Percentiles rank a stretch among this genome's conserved stretches.
These are phyloP conservation scores for Acanthamoeba healyi DNA, from an alignment of 208 protist genomes.

Conservation along the genomic window DNA sequence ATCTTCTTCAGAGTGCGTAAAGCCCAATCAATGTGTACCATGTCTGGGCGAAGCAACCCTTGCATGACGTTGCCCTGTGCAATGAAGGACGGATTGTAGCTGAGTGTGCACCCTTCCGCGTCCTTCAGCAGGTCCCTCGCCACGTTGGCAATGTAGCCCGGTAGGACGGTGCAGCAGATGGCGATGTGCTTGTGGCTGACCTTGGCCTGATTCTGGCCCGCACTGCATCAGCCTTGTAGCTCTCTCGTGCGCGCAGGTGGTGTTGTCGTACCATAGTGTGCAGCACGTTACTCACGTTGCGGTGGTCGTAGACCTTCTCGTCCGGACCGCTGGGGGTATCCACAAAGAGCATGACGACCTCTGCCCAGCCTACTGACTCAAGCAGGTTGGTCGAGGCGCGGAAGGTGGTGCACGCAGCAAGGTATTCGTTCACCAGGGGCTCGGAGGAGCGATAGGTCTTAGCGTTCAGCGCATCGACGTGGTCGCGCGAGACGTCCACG, in stretches of 20 bases:
- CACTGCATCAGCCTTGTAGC: not conserved
- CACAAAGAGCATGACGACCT: constrained; percentile 86
- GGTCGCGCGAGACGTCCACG: constrained; percentile 86
- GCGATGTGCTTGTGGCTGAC: constrained; percentile 87
- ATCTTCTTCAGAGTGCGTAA: too few species aligned
- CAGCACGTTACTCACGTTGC: constrained; percentile 76
- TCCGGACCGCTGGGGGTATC: constrained; percentile 84
- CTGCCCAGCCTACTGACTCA: constrained; percentile 80
- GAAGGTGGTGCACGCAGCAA: constrained; percentile 82
- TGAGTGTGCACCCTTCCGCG: constrained; percentile 76
- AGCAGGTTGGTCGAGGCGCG: constrained; percentile 83
- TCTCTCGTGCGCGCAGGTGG: too few species aligned
- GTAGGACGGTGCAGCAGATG: constrained; percentile 88
- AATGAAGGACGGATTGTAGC: constrained; percentile 89
- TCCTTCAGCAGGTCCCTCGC: constrained; percentile 79
- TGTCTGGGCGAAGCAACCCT: constrained; percentile 82
- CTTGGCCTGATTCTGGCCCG: not conserved
- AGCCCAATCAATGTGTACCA: constrained; percentile 47
- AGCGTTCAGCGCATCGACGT: constrained; percentile 87
- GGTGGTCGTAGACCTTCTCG: constrained; percentile 83
- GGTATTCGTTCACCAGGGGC: constrained; percentile 85
- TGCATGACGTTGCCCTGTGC: constrained; percentile 86
- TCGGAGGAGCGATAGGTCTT: constrained; percentile 83
- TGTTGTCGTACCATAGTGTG: constrained; percentile 50
- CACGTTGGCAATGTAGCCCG: constrained; percentile 81